A percentile compares a stretch with the other conserved stretches of the same genome.
Conservation (phyloP, 169 alveolate genomes). For the Neospora caninum region DNA sequence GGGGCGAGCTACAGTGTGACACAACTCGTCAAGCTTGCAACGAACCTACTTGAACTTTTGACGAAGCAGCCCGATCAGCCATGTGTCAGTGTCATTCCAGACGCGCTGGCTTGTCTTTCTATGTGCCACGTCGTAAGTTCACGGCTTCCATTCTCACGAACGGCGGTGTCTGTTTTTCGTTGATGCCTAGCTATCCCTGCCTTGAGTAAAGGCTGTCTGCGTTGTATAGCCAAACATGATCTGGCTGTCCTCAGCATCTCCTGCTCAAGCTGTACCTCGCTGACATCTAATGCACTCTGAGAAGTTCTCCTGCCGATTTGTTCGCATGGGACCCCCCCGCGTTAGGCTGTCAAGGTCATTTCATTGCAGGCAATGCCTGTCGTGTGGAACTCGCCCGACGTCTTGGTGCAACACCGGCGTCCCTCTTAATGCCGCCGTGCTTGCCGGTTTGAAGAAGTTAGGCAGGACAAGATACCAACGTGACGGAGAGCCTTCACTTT, state of each 20-base stretch:
- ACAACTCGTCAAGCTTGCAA: neutral
- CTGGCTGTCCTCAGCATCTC: no score
- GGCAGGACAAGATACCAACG: no score
- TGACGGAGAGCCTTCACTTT: no score
- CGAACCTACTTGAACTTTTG: neutral
- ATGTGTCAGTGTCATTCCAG: neutral
- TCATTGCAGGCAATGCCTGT: neutral
- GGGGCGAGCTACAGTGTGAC: neutral
- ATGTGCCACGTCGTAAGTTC: constrained; percentile 15
- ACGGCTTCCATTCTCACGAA: neutral
- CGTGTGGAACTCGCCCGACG: neutral
- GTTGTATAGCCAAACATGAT: no score
- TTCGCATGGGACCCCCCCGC: no score
- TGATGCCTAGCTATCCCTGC: no score
- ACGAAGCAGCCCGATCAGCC: neutral
- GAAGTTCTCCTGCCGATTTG: no score
- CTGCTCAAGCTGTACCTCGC: no score
- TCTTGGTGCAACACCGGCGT: neutral
- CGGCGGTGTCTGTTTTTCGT: neutral
- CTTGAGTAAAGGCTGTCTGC: no score
- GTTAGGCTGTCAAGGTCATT: no score
- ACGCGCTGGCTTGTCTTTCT: neutral
- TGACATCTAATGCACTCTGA: no score
- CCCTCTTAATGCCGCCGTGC: neutral
- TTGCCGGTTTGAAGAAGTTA: neutral